phyloP scores from a whole-genome alignment of 352 stramenopile species.

The Pythium oligandrum region DNA sequence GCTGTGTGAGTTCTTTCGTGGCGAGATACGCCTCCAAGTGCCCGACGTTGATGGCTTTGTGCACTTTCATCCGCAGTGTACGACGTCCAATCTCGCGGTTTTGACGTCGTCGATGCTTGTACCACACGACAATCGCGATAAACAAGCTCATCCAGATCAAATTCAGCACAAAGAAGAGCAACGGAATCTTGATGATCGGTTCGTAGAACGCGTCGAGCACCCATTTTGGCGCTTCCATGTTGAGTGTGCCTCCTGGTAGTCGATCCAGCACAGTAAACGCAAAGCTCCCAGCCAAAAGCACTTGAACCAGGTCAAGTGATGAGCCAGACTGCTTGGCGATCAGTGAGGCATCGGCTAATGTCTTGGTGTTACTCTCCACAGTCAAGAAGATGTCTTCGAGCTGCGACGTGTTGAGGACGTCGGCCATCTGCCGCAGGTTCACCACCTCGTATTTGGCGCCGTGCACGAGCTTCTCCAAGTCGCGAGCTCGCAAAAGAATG shows the following conservation, averaged over 20 bases:
- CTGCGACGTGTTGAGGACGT: conserved; percentile 87
- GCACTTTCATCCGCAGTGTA: conserved; percentile 76
- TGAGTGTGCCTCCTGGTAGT: conserved; percentile 87
- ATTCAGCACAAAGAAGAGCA: conserved; percentile 87
- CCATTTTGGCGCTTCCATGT: conserved; percentile 83
- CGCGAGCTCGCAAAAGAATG: conserved; percentile 83
- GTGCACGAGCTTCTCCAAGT: conserved; percentile 92
- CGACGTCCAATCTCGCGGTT: conserved; percentile 77
- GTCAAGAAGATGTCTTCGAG: conserved; percentile 87
- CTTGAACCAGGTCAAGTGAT: conserved; percentile 85
- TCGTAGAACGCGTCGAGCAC: conserved; percentile 39
- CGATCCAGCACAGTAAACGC: conserved; percentile 92
- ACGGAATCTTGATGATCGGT: conserved; percentile 44
- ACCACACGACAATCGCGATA: conserved; percentile 42
- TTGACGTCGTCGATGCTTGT: conserved; percentile 50
- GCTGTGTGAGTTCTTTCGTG: conserved; percentile 32
- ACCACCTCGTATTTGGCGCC: conserved; percentile 88
- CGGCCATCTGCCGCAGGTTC: conserved; percentile 87
- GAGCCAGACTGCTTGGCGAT: conserved; percentile 50
- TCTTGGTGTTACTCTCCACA: conserved; percentile 86
- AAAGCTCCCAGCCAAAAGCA: conserved; percentile 88
- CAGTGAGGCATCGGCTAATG: conserved; percentile 76
- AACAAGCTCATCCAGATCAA: conserved; percentile 84
- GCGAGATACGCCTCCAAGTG: conserved; percentile 39
- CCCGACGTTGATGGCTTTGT: conserved; percentile 40